These are phyloP conservation scores for Paramecium sexaurelia DNA, from an alignment of 73 alveolate species.

Conservation along the genomic window DNA sequence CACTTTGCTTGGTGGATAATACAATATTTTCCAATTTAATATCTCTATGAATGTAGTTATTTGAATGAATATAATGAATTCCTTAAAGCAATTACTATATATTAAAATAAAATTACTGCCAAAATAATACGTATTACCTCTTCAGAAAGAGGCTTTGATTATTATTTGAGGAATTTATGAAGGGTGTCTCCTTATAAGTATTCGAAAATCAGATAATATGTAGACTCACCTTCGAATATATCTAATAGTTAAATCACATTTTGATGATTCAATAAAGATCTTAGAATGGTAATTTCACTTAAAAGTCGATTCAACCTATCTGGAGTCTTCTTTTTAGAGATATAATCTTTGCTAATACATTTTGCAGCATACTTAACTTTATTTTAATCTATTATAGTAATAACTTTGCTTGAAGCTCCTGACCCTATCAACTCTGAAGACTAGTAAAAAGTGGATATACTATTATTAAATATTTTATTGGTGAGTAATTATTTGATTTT, in stretches of 20 bases:
- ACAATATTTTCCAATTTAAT: constrained; percentile 91
- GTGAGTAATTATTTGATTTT: not conserved
- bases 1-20: constrained; percentile 77
- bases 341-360: constrained; percentile 32
- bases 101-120: not conserved
- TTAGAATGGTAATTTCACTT: not conserved
- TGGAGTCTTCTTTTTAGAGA: constrained; percentile 15
- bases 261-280: not conserved
- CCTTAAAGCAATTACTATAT: not conserved
- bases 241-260: constrained; percentile 5
- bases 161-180: not conserved
- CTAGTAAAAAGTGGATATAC: not conserved
- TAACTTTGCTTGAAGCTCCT: constrained; percentile 39
- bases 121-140: not conserved
- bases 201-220: constrained; percentile 15
- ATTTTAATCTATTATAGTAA: not conserved
- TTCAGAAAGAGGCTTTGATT: not conserved
- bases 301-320: constrained; percentile 8
- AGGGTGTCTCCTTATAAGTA: not conserved
- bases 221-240: not conserved
- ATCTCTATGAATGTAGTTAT: constrained; percentile 82
- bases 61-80: not conserved
- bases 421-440: not conserved
- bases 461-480: not conserved
- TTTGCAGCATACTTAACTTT: constrained; percentile 23